phyloP scores from a whole-genome alignment of 768 basidiomycete species.

The Xanthoconium stramineum region DNA sequence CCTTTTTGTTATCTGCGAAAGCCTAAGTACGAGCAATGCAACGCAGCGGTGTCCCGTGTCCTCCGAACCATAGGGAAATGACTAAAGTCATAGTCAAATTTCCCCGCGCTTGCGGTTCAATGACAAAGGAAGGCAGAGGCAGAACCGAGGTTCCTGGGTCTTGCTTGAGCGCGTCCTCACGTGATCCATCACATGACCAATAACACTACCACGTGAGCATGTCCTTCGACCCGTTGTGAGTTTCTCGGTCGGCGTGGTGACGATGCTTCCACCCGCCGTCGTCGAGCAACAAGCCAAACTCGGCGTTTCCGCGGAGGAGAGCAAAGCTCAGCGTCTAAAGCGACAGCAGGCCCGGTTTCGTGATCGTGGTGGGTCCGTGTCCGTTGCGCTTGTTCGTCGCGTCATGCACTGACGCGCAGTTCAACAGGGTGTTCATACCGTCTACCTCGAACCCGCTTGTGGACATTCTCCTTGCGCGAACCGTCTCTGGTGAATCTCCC shows the following conservation, averaged over 20 bases:
- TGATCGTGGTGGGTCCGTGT: conserved; percentile 60
- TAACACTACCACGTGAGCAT: neutral
- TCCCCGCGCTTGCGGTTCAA: no score
- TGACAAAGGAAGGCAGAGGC: no score
- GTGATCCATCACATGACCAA: neutral
- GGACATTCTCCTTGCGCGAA: conserved; percentile 51
- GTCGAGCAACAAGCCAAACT: conserved; percentile 24
- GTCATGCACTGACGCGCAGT: neutral
- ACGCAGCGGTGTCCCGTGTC: no score
- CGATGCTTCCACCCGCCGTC: conserved; percentile 11
- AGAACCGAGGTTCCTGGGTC: no score
- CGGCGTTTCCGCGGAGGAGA: conserved; percentile 48
- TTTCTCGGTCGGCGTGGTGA: neutral
- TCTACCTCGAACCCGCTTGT: conserved; percentile 46
- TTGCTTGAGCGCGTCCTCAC: neutral
- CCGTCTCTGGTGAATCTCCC: conserved; percentile 47
- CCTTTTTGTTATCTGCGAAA: no score
- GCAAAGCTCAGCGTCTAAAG: conserved; percentile 56
- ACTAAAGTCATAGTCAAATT: no score
- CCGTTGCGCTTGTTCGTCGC: neutral
- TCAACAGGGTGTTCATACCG: conserved; percentile 51
- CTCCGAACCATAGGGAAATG: no score
- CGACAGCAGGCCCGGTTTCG: conserved; percentile 66
- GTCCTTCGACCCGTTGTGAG: no score
- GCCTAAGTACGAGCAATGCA: no score